These are phyloP conservation scores for Boeremia exigua DNA, from an alignment of 2,329 filamentous ascomycete genomes.

Conservation along the genomic window DNA sequence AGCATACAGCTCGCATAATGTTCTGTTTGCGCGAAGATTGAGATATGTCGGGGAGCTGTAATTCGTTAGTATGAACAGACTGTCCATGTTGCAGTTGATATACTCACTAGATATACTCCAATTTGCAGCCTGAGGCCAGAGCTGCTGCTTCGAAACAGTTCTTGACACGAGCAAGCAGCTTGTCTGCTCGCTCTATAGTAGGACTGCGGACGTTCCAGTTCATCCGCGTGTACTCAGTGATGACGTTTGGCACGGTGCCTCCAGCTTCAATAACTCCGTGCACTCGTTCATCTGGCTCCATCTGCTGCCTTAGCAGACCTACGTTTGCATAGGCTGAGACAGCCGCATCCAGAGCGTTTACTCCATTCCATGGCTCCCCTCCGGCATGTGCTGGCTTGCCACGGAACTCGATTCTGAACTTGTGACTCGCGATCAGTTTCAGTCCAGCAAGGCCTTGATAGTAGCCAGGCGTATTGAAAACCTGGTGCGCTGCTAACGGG, in stretches of 20 bases:
- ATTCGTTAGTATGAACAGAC: neutral
- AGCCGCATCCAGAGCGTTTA: constrained; percentile 51
- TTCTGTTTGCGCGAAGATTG: constrained; percentile 55
- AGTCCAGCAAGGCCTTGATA: constrained; percentile 22
- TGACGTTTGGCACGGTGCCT: constrained; percentile 19
- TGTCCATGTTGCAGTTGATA: neutral
- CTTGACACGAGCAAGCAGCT: constrained; percentile 38
- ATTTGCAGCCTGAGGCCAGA: constrained; percentile 25
- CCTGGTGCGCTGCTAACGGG: constrained; percentile 23
- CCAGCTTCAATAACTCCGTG: constrained; percentile 22
- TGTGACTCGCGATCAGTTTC: constrained; percentile 23
- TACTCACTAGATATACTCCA: constrained; percentile 47
- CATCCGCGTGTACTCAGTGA: constrained; percentile 48
- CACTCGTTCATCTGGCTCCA: constrained; percentile 23
- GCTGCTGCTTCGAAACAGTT: constrained; percentile 39
- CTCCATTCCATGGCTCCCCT: constrained; percentile 48
- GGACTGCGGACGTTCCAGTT: constrained; percentile 51
- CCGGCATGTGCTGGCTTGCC: constrained; percentile 48
- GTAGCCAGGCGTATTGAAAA: constrained; percentile 21
- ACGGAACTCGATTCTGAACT: constrained; percentile 31
- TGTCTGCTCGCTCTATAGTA: constrained; percentile 34
- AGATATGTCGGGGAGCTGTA: constrained; percentile 50
- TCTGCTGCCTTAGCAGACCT: constrained; percentile 28
- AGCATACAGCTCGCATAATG: constrained; percentile 54
- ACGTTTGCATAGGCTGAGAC: constrained; percentile 45